Conservation (phyloP, 148 eudicot species). For the Diospyros kaki region DNA sequence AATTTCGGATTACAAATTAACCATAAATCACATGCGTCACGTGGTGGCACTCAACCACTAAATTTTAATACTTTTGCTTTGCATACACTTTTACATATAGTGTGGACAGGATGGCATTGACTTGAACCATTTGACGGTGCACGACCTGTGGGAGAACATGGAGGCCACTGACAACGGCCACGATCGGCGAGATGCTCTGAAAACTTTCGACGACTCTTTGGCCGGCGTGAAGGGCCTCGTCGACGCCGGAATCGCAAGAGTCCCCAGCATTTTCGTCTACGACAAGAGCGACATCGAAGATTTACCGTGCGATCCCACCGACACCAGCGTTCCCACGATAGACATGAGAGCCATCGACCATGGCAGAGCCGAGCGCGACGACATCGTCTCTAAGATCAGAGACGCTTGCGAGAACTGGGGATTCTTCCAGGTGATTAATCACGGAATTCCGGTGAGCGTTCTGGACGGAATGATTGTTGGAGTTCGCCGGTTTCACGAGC, state of each 20-base stretch:
- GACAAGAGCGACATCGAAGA: slow-evolving; percentile 7
- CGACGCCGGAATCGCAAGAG: slow-evolving; percentile 10
- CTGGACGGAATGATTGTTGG: slow-evolving; percentile 37
- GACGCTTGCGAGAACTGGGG: slow-evolving; percentile 41
- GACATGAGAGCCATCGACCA: slow-evolving; percentile 21
- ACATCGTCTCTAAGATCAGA: slow-evolving; percentile 14
- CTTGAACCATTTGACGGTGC: no score
- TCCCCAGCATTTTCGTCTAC: slow-evolving; percentile 34
- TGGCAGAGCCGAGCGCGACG: not conserved
- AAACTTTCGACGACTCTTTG: slow-evolving; percentile 39
- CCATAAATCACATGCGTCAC: no score
- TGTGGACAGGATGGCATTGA: no score
- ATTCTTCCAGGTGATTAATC: slow-evolving; percentile 49
- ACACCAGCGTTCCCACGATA: slow-evolving; percentile 23
- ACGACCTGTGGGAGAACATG: no score
- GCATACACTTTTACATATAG: no score
- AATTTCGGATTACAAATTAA: no score
- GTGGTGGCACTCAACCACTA: no score
- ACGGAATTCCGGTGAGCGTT: slow-evolving; percentile 27
- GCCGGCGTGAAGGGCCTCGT: slow-evolving; percentile 40
- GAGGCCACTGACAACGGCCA: not conserved
- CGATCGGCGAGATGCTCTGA: slow-evolving; percentile 22
- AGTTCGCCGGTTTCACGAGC: slow-evolving; percentile 33
- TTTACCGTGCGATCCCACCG: no score
- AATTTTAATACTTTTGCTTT: no score